Evolutionary conservation across 345 rosid species (phyloP).

Genomic region (Linum trigynum): DNA sequence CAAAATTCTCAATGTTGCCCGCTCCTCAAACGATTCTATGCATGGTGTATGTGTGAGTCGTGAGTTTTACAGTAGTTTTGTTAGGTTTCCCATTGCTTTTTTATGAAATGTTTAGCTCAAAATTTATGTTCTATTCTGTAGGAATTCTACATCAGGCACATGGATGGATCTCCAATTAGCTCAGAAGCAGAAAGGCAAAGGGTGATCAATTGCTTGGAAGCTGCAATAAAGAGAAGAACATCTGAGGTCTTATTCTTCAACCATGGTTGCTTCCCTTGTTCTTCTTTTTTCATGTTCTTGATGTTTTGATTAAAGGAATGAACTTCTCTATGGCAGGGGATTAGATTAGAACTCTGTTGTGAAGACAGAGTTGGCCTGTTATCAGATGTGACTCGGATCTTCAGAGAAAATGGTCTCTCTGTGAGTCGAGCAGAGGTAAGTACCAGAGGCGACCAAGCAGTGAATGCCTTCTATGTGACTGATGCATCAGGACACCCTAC

Average conservation of each 20-base stretch:
- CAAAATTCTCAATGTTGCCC: no score
- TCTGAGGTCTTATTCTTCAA: slow-evolving; percentile 37
- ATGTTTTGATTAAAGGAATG: slow-evolving; percentile 1
- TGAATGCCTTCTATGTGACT: slow-evolving; percentile 65
- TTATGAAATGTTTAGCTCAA: background rate
- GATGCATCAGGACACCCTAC: slow-evolving; percentile 58
- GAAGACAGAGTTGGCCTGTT: slow-evolving; percentile 80
- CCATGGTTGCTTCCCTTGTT: background rate
- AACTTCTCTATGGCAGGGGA: slow-evolving; percentile 38
- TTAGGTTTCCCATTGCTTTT: no score
- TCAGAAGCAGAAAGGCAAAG: slow-evolving; percentile 94
- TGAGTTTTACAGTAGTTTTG: no score
- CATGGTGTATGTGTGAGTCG: no score
- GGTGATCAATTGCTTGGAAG: slow-evolving; percentile 83
- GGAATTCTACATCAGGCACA: slow-evolving; percentile 90
- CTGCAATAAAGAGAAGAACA: slow-evolving; percentile 76
- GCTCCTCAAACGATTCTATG: no score
- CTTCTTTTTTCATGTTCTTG: background rate
- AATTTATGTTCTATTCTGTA: slow-evolving; percentile 8
- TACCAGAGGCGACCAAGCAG: slow-evolving; percentile 67
- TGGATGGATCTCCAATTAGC: slow-evolving; percentile 79
- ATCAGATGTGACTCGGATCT: slow-evolving; percentile 88
- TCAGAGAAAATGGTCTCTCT: slow-evolving; percentile 79
- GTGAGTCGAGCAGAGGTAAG: slow-evolving; percentile 84
- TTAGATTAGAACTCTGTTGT: slow-evolving; percentile 66